A percentile compares a stretch with the other conserved stretches of the same genome.
phyloP scores from a whole-genome alignment of 768 basidiomycete species.

The Udeniomyces megalosporus region DNA sequence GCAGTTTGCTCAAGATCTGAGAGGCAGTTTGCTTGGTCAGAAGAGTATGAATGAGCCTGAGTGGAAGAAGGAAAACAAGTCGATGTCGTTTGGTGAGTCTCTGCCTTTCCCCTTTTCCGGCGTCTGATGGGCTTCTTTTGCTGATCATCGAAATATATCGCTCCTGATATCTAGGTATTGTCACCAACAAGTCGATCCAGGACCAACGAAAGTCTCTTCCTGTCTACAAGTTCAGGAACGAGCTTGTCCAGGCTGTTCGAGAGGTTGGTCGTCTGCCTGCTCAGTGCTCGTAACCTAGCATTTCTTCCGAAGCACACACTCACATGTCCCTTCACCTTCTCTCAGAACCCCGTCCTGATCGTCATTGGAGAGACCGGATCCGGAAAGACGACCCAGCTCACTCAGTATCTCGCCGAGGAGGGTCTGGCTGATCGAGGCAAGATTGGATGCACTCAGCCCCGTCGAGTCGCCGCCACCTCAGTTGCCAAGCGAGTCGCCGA shows the following conservation, averaged over 20 bases:
- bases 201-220: conserved; percentile 83
- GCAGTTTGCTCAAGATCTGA: conserved; percentile 82
- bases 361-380: conserved; percentile 98
- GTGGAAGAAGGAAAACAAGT: conserved; percentile 86
- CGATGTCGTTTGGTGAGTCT: conserved; percentile 62
- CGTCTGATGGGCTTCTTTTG: not conserved
- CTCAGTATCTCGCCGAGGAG: conserved; percentile 88
- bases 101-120: not conserved
- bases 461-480: conserved; percentile 98
- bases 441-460: conserved; percentile 95
- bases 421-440: conserved; percentile 79
- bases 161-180: conserved; percentile 35
- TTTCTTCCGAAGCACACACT: not conserved
- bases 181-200: conserved; percentile 74
- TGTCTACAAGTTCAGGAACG: conserved; percentile 85
- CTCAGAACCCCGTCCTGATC: conserved; percentile 85
- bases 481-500: conserved; percentile 97
- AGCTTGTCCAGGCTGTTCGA: conserved; percentile 71
- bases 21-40: conserved; percentile 52
- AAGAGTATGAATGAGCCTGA: conserved; percentile 65
- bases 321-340: conserved; percentile 4
- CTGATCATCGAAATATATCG: not conserved
- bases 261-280: conserved; percentile 42
- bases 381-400: conserved; percentile 98
- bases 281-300: not conserved